Evolutionary conservation across 1,284 basidiomycete genomes (phyloP).

Genomic region (Salmacisia buchloeana): DNA sequence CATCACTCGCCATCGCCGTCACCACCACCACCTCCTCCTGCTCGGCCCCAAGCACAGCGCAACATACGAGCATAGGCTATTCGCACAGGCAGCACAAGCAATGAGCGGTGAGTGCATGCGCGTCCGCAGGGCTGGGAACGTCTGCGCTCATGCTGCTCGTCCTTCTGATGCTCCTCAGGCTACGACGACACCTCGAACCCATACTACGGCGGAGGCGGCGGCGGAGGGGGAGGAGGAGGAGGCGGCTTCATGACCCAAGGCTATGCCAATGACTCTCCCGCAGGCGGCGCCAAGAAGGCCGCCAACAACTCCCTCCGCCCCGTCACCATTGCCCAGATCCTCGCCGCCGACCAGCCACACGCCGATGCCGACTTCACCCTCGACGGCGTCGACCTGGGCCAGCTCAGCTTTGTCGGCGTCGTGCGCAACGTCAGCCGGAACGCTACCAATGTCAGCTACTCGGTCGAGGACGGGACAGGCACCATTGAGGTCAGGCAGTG

Average conservation of each 20-base stretch:
- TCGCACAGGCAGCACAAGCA: too few species aligned
- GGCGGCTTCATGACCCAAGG: conserved; percentile 4
- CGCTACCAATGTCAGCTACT: conserved; percentile 75
- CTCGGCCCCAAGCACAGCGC: too few species aligned
- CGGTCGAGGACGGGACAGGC: conserved; percentile 83
- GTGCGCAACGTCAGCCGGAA: conserved; percentile 67
- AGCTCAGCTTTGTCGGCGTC: conserved; percentile 73
- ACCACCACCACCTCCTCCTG: too few species aligned
- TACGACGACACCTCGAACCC: background rate
- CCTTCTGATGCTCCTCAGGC: too few species aligned
- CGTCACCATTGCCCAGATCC: conserved; percentile 75
- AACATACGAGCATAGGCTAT: too few species aligned
- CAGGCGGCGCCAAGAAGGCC: conserved; percentile 1
- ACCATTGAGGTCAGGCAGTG: conserved; percentile 81
- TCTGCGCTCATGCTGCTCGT: too few species aligned
- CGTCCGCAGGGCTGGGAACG: too few species aligned
- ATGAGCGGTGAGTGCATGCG: too few species aligned
- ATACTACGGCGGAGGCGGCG: conserved; percentile 6
- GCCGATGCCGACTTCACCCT: conserved; percentile 81
- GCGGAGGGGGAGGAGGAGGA: conserved; percentile 1
- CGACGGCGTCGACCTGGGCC: conserved; percentile 72
- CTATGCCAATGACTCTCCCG: background rate
- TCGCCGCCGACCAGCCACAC: conserved; percentile 72
- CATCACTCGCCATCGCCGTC: too few species aligned
- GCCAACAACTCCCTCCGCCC: conserved; percentile 61